Evolutionary conservation across 345 rosid genomes (phyloP), one percentile per base, ranked within the genome.

Genomic region (Conringia planisiliqua): DNA sequence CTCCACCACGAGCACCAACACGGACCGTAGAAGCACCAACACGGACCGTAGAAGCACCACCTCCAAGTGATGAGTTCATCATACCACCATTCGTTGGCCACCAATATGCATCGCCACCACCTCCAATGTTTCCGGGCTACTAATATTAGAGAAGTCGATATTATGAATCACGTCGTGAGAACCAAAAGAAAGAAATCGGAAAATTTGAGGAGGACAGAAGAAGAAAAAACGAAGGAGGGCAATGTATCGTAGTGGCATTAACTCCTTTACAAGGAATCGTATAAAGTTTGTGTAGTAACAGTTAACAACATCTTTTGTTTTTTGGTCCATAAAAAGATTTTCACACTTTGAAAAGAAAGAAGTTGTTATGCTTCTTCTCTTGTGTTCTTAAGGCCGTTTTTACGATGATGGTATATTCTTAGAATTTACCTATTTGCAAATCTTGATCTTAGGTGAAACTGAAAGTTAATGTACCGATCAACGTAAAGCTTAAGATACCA

Each of bases 71-170:
- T 3, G 81, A 82, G 20, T 7, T 87, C 42, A 17, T 68, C 61
- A 80, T 91, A 43, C 97, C 97, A 13, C 84, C 87, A 76, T 66
- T 63, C 62, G 47, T 91, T 5, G 97, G 97, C 18, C 82, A 75
- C 69, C 78, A 85, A 32, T 91, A 91, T 75, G 64, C 86, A 4
- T 91, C 97, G 5, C 97, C 97, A 22, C 97, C 97, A 30, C 97
- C 97, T 13, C 97, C 97, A 30, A 65, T 83, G 63, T 79, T 85
- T 74, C 84, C 73, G 18, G 97, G 97, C 73, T 90, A 92, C 76
- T 92, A 83, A 85, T 30, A 17, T 32, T 55, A 73, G 40, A 65
- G 50, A 30, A 56, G 14, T 51, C 60, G n/a, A 11, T 70, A n/a
- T 8, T 3, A 38, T 61, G 68, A 61, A 48, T 61, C 40, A 62